Evolutionary conservation across 148 eudicot species (phyloP).

Genomic region (Rhododendron simsii): DNA sequence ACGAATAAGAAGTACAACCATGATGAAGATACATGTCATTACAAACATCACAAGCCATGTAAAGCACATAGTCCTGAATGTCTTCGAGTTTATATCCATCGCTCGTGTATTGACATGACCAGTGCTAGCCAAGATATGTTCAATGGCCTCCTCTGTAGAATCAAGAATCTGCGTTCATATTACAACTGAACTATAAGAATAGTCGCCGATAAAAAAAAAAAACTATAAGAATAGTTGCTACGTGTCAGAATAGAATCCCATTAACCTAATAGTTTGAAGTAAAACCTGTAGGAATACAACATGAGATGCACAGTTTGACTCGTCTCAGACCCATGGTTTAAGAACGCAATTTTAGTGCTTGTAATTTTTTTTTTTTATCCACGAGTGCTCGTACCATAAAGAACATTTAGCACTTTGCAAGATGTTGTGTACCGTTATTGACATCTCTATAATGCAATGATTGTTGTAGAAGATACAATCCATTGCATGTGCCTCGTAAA

Average conservation of each 20-base stretch:
- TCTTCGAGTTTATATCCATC: constrained; percentile 53
- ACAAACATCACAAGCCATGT: constrained; percentile 75
- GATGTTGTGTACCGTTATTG: neutral
- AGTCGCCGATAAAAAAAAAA: neutral
- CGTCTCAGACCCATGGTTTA: neutral
- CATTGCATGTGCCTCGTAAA: no score
- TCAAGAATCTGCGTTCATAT: constrained; percentile 63
- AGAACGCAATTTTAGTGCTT: neutral
- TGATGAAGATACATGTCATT: constrained; percentile 67
- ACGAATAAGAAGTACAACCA: no score
- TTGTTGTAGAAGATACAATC: no score
- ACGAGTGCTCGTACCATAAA: neutral
- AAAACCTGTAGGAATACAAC: neutral
- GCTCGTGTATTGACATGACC: constrained; percentile 68
- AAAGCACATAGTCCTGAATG: constrained; percentile 72
- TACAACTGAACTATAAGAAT: neutral
- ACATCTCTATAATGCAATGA: no score
- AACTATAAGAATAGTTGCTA: neutral
- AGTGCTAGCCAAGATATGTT: constrained; percentile 89
- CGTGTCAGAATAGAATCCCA: neutral
- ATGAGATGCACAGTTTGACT: neutral
- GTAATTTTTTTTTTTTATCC: no score
- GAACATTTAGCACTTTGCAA: neutral
- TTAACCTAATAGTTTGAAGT: neutral
- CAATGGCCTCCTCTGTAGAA: constrained; percentile 90